phyloP scores from a whole-genome alignment of 2,329 filamentous ascomycete species.

The Sordariomycetes sp. region DNA sequence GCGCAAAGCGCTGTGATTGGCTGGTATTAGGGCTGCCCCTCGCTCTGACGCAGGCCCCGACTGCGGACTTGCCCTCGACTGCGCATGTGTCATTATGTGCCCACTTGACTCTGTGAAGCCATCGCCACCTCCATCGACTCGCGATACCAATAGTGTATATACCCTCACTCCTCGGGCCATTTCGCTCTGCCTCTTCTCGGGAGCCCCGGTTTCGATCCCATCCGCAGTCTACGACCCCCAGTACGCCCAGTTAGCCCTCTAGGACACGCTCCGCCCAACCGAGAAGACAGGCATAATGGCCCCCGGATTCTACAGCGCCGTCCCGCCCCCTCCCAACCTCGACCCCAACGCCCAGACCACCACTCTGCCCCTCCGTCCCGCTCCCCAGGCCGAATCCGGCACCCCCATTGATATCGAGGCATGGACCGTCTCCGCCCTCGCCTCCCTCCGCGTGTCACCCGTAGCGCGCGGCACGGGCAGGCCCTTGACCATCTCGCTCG shows the following conservation, averaged over 20 bases:
- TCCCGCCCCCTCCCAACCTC: slow-evolving; percentile 35
- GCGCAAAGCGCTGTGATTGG: not conserved
- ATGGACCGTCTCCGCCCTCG: slow-evolving; percentile 52
- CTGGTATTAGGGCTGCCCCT: not conserved
- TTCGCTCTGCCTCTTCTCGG: not conserved
- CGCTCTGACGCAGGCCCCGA: not conserved
- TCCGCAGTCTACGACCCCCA: not conserved
- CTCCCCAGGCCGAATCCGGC: not conserved
- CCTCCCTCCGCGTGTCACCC: slow-evolving; percentile 43
- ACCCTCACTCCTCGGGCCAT: not conserved
- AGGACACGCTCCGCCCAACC: not conserved
- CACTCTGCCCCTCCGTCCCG: slow-evolving; percentile 7
- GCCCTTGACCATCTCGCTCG: slow-evolving; percentile 65
- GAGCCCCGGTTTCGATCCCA: not conserved
- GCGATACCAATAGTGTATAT: not conserved
- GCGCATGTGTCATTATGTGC: not conserved
- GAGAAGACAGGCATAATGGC: not conserved
- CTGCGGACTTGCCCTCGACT: too few species aligned
- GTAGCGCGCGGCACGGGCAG: slow-evolving; percentile 48
- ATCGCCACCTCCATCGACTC: not conserved
- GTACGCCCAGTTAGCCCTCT: not conserved
- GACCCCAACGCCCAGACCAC: slow-evolving; percentile 10
- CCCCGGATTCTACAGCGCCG: slow-evolving; percentile 31
- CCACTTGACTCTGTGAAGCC: not conserved
- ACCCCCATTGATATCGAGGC: slow-evolving; percentile 48